These are phyloP conservation scores for Adansonia gregorii DNA, from an alignment of 441 rosid species.

Conservation along the genomic window DNA sequence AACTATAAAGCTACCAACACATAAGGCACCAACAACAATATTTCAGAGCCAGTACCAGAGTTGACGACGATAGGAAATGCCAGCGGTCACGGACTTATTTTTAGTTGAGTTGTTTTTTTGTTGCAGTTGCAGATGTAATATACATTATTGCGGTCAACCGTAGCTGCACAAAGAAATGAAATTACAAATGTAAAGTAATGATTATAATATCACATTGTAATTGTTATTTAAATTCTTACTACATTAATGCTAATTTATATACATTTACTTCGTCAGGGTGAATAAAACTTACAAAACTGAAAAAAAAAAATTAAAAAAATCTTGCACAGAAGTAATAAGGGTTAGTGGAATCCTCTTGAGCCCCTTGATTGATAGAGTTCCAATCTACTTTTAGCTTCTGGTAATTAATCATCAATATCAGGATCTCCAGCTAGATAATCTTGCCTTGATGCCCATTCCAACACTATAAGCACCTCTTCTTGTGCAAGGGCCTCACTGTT, in stretches of 20 bases:
- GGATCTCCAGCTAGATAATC: conserved; percentile 47
- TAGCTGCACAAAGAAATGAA: too few species aligned
- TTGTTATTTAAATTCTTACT: too few species aligned
- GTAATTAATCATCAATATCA: conserved; percentile 43
- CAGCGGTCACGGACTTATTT: too few species aligned
- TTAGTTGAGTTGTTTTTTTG: too few species aligned
- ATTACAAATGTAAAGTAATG: too few species aligned
- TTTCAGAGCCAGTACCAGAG: too few species aligned
- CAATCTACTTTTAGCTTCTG: conserved; percentile 65
- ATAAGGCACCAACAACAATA: too few species aligned
- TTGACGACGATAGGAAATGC: too few species aligned
- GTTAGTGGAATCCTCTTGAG: conserved; percentile 54
- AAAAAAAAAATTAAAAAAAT: neutral
- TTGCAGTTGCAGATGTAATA: too few species aligned
- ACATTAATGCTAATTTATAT: conserved; percentile 8
- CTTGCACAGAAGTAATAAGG: conserved; percentile 21
- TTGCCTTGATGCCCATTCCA: conserved; percentile 74
- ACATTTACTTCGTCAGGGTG: conserved; percentile 21
- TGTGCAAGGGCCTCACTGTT: conserved; percentile 67
- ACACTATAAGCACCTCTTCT: conserved; percentile 69
- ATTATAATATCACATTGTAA: too few species aligned
- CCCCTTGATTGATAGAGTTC: conserved; percentile 75
- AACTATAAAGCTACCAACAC: too few species aligned
- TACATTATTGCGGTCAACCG: too few species aligned
- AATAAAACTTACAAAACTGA: conserved; percentile 21